Percentiles rank a stretch among this genome's conserved stretches.
These are phyloP conservation scores for Seiridium cupressi DNA, from an alignment of 2,329 filamentous ascomycete species.

Conservation along the genomic window DNA sequence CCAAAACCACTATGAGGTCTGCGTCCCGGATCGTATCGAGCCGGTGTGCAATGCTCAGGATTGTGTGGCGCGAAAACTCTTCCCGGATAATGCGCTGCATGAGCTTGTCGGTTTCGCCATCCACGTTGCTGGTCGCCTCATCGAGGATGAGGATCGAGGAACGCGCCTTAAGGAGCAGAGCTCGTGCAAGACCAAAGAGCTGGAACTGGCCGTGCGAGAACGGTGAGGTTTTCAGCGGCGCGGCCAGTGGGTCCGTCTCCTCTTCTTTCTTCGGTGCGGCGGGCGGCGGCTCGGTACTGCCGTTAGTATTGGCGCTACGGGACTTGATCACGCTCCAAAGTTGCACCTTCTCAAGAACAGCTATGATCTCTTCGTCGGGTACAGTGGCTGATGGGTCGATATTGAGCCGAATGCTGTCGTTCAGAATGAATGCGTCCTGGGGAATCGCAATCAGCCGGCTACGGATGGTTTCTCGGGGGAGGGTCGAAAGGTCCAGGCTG, in stretches of 20 bases:
- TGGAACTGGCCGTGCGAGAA: slow-evolving; percentile 10
- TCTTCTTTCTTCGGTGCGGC: neutral
- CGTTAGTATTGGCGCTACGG: neutral
- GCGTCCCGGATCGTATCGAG: slow-evolving; percentile 5
- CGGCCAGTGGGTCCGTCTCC: neutral
- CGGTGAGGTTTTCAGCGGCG: neutral
- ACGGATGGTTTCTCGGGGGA: neutral
- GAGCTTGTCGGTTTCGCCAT: neutral
- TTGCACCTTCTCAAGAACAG: slow-evolving; percentile 2
- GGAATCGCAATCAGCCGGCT: neutral
- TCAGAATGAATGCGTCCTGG: slow-evolving; percentile 4
- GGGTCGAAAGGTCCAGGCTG: neutral
- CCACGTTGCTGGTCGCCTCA: slow-evolving; percentile 7
- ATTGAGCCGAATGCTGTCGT: slow-evolving; percentile 3
- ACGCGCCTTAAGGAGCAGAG: neutral
- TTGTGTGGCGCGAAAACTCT: slow-evolving; percentile 1
- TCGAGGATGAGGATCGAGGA: slow-evolving; percentile 2
- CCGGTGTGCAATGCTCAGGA: slow-evolving; percentile 3
- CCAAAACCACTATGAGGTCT: neutral
- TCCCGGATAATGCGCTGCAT: slow-evolving; percentile 8
- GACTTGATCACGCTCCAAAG: slow-evolving; percentile 7
- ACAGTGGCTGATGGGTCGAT: slow-evolving; percentile 3
- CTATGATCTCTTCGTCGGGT: neutral
- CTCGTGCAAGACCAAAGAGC: slow-evolving; percentile 5
- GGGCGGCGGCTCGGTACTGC: neutral